These are phyloP conservation scores for Pistacia integerrima DNA, from an alignment of 345 rosid species.

Conservation along the genomic window DNA sequence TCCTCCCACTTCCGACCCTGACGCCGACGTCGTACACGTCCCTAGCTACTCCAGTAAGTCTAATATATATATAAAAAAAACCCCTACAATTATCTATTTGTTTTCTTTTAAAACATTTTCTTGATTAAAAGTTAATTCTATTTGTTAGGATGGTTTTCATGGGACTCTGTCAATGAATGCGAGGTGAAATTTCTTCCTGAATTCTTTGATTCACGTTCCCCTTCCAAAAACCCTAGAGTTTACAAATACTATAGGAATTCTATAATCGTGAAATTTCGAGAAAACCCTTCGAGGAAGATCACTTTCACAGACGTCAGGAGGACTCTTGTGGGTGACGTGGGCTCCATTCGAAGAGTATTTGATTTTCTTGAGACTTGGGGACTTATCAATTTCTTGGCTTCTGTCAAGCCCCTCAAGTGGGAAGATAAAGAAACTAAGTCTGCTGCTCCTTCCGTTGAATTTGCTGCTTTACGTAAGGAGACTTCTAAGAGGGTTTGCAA, in stretches of 20 bases:
- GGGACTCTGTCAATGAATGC: constrained; percentile 62
- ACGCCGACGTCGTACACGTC: constrained; percentile 45
- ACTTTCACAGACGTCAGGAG: constrained; percentile 83
- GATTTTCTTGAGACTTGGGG: constrained; percentile 95
- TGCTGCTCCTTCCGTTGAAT: constrained; percentile 33
- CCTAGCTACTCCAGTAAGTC: constrained; percentile 92
- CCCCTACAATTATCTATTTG: not conserved
- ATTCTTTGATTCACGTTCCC: constrained; percentile 66
- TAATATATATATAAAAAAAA: not conserved
- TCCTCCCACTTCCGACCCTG: constrained; percentile 34
- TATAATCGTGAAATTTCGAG: constrained; percentile 62
- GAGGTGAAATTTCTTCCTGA: constrained; percentile 78
- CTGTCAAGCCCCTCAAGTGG: constrained; percentile 77
- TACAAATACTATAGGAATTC: constrained; percentile 77
- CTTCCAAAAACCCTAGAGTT: constrained; percentile 60
- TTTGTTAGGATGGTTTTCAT: constrained; percentile 80
- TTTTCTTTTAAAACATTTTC: not conserved
- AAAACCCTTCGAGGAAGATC: constrained; percentile 63
- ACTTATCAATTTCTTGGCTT: constrained; percentile 63
- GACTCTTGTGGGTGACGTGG: constrained; percentile 81
- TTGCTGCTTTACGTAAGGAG: constrained; percentile 40
- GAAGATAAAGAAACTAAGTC: constrained; percentile 80
- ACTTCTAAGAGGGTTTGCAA: constrained; percentile 62
- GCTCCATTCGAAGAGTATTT: constrained; percentile 85
- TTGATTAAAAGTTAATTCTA: not conserved